Evolutionary conservation across 441 rosid species (phyloP).

Genomic region (Mallotus japonicus): DNA sequence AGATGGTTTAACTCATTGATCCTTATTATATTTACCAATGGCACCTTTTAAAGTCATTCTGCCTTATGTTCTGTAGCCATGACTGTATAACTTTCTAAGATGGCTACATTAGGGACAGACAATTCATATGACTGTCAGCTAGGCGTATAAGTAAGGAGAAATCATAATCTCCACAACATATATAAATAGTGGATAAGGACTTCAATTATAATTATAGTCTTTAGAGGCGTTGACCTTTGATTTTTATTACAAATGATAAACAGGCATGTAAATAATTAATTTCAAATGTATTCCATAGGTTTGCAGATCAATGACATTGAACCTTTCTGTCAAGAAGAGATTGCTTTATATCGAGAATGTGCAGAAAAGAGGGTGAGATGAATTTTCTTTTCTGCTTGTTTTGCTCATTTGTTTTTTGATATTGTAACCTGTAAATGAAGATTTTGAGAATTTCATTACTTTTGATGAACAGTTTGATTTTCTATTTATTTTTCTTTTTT

Average conservation of each 20-base stretch:
- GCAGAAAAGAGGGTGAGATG: conserved; percentile 71
- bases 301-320: conserved; percentile 87
- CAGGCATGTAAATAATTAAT: background rate
- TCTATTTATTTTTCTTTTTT: background rate
- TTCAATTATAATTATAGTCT: background rate
- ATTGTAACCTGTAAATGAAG: conserved; percentile 15
- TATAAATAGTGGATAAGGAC: background rate
- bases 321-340: conserved; percentile 94
- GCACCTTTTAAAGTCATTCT: background rate
- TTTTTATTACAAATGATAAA: background rate
- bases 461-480: conserved; percentile 10
- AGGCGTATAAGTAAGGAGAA: background rate
- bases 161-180: background rate
- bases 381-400: conserved; percentile 3
- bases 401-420: background rate
- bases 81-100: background rate
- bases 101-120: background rate
- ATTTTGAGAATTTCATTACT: conserved; percentile 1
- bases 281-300: conserved; percentile 43
- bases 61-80: background rate
- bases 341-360: conserved; percentile 73
- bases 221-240: background rate
- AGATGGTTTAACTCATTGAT: background rate
- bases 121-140: background rate
- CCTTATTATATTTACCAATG: background rate